These are phyloP conservation scores for Aspergillus neoniger DNA, from an alignment of 2,329 filamentous ascomycete genomes.

Conservation along the genomic window DNA sequence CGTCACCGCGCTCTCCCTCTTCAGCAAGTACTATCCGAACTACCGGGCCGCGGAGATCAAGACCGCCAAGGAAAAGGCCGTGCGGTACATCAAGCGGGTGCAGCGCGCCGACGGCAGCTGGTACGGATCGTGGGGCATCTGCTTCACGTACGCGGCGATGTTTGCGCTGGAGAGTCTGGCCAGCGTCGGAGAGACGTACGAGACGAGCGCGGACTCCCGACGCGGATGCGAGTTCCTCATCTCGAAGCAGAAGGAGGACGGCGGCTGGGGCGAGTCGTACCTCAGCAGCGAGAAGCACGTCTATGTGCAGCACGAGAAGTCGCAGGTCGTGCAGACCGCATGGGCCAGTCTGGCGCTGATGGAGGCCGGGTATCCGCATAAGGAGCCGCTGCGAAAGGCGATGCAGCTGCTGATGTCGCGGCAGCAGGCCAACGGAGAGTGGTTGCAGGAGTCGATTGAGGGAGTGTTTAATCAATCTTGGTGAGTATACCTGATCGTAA, in stretches of 20 bases:
- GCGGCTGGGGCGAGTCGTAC: constrained; percentile 97
- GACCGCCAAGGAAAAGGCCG: constrained; percentile 69
- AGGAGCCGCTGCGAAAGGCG: constrained; percentile 70
- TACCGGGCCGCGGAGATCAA: constrained; percentile 78
- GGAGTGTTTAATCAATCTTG: constrained; percentile 99
- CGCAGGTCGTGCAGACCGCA: constrained; percentile 90
- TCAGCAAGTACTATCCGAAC: constrained; percentile 76
- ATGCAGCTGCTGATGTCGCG: constrained; percentile 79
- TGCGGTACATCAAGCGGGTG: constrained; percentile 77
- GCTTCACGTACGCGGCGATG: constrained; percentile 96
- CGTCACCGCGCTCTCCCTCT: constrained; percentile 81
- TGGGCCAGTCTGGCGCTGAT: constrained; percentile 84
- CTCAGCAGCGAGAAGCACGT: constrained; percentile 74
- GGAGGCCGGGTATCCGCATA: constrained; percentile 78
- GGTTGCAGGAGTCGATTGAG: constrained; percentile 93
- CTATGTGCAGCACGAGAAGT: constrained; percentile 75
- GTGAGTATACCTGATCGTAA: constrained; percentile 51
- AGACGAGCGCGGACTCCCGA: constrained; percentile 68
- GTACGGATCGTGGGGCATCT: constrained; percentile 98
- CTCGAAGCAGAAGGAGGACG: constrained; percentile 80
- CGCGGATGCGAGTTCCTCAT: constrained; percentile 84
- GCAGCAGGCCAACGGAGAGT: constrained; percentile 87
- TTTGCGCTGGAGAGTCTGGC: constrained; percentile 88
- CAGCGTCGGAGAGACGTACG: constrained; percentile 78
- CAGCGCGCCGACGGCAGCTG: constrained; percentile 85